These are phyloP conservation scores for Malus hybrid DNA, from an alignment of 331 rosid genomes.

Conservation along the genomic window DNA sequence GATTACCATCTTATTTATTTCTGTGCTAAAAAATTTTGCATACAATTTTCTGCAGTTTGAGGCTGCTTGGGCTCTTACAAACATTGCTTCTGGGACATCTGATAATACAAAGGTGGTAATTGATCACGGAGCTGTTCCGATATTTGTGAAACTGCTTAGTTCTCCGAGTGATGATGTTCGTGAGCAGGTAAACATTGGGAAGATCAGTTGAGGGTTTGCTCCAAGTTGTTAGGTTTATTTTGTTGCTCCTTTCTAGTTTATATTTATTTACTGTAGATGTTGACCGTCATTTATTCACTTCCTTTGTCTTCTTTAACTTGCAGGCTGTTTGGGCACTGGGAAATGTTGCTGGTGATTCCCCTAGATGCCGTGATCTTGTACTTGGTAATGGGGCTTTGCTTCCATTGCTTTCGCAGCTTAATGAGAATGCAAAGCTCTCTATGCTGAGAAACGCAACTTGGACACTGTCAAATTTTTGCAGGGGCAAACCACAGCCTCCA, in stretches of 20 bases:
- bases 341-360: conserved; percentile 90
- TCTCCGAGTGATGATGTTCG: conserved; percentile 91
- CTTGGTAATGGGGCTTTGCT: conserved; percentile 62
- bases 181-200: conserved; percentile 53
- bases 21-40: not conserved
- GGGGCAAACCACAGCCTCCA: conserved; percentile 88
- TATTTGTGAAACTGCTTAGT: conserved; percentile 76
- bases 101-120: conserved; percentile 87
- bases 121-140: conserved; percentile 79
- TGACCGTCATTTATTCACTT: not conserved
- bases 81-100: conserved; percentile 92
- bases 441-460: conserved; percentile 90
- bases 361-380: conserved; percentile 82
- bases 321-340: conserved; percentile 95
- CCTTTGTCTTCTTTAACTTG: not conserved
- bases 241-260: not conserved
- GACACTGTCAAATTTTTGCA: conserved; percentile 82
- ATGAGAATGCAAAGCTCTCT: conserved; percentile 86
- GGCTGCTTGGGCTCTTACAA: conserved; percentile 94
- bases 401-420: conserved; percentile 70
- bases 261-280: not conserved
- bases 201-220: not conserved
- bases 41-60: conserved; percentile 50
- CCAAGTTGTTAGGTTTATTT: not conserved
- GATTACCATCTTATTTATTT: not conserved